A percentile compares a stretch with the other conserved stretches of the same genome.
These are phyloP conservation scores for Allium cepa DNA, from an alignment of 106 monocot genomes.

Conservation along the genomic window DNA sequence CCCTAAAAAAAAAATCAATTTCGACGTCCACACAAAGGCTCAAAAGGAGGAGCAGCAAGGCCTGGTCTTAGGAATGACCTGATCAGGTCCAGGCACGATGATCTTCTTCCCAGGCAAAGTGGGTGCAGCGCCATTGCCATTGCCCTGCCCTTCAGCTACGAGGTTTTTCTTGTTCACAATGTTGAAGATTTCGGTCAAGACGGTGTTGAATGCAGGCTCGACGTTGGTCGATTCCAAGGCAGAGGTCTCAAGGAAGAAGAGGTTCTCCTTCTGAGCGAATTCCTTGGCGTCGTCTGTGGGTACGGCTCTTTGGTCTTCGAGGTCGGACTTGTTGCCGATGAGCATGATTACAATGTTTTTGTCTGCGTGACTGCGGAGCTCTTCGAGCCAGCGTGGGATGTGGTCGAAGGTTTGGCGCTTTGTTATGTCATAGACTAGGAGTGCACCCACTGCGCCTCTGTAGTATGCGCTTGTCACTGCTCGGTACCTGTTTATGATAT, in stretches of 20 bases:
- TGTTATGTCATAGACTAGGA: conserved; percentile 91
- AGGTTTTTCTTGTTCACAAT: conserved; percentile 74
- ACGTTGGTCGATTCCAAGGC: conserved; percentile 74
- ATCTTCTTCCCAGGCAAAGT: conserved; percentile 71
- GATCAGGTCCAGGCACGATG: conserved; percentile 71
- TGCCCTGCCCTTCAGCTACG: conserved; percentile 12
- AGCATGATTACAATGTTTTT: conserved; percentile 94
- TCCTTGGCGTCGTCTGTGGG: conserved; percentile 73
- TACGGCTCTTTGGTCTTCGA: conserved; percentile 71
- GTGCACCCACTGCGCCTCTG: conserved; percentile 85
- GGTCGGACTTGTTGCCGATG: conserved; percentile 85
- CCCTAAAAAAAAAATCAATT: conserved; percentile 2
- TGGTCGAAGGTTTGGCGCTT: conserved; percentile 95
- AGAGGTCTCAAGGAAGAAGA: conserved; percentile 96
- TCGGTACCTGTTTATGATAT: conserved; percentile 53
- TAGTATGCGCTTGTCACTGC: conserved; percentile 97
- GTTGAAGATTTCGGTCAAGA: conserved; percentile 78
- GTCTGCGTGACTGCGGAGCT: conserved; percentile 85
- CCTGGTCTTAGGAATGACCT: conserved; percentile 72
- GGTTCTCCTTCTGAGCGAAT: conserved; percentile 81
- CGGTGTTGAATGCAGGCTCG: conserved; percentile 73
- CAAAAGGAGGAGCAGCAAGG: conserved; percentile 36
- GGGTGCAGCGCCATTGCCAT: conserved; percentile 15
- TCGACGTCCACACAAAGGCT: neutral
- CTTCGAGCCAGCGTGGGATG: conserved; percentile 87